Base-by-base conservation (phyloP, 345 rosid species). In the Eucalyptus sp. region DNA sequence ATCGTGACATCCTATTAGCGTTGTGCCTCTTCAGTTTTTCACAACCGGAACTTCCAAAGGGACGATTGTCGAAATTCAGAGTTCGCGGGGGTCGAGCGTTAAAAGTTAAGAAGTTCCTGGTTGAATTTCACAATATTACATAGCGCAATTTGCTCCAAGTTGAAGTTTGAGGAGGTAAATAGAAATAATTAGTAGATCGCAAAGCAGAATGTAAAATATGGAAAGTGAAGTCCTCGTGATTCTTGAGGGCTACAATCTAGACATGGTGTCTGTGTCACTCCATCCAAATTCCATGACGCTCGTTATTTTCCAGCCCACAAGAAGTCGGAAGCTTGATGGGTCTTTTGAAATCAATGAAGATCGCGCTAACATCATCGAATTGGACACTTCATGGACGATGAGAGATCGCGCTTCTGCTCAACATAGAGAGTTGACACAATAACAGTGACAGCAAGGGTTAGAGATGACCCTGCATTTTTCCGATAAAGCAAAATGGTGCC, bases 41-140 rank as follows among this genome's bases (percentile, higher is more conserved):
- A 18, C 25, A 11, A 22, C 43, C 83, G 83, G 46, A 71, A 71
- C 22, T 37, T 10, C 44, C 83, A 0, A 18, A 71, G 81, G 81
- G 46, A 33, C 81, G 17, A 71, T 33, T 10, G 81, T 76, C 29
- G 46, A 37, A 76, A 76, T 76, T 22, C 46, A 10, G 81, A 71
- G 46, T 41, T 76, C 0, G 46, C 12, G 83, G 48, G 27, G 48
- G 8, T 18, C 22, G 46, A 10, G 48, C 48, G 4, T 76, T 10
- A 71, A 10, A 33, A 33, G 0, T 37, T 37, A 20, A 37, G 17
- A 37, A 68, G 83, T 76, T 0, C 83, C 13, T 0, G 0, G 48
- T 37, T 18, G 48, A 76, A 20, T 41, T 76, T 18, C 48, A 3
- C 83, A 10, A 76, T 20, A 37, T 37, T 18, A 22, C 43, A 37